Evolutionary conservation across 805 yeast species (phyloP).

Genomic region (Tetrapisispora nanseiensis): DNA sequence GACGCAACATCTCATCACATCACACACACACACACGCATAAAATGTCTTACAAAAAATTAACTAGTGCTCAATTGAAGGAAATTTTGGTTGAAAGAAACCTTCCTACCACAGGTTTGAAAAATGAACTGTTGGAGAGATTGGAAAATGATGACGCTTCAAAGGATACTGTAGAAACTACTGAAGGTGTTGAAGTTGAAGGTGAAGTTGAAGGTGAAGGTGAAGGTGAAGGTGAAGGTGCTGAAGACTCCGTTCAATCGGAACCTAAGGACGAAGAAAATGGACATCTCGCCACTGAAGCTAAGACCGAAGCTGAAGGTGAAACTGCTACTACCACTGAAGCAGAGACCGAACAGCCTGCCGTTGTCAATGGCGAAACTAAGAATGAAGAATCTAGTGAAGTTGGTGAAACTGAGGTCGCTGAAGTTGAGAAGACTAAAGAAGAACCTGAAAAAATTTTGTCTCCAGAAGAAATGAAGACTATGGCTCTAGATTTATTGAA

Average conservation of each 20-base stretch:
- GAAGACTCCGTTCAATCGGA: no score
- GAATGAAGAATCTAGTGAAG: slow-evolving; percentile 3
- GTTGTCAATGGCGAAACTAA: neutral
- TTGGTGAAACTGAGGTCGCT: slow-evolving; percentile 3
- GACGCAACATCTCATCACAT: no score
- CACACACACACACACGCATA: neutral
- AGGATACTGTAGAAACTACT: neutral
- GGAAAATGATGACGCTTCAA: slow-evolving; percentile 5
- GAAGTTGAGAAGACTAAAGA: slow-evolving; percentile 3
- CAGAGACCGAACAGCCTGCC: slow-evolving; percentile 3
- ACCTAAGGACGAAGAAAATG: neutral
- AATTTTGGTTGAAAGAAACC: slow-evolving; percentile 52
- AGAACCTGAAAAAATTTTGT: slow-evolving; percentile 26
- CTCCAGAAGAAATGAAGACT: slow-evolving; percentile 63
- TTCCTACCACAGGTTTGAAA: slow-evolving; percentile 70
- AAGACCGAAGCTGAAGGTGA: slow-evolving; percentile 4
- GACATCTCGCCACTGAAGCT: neutral
- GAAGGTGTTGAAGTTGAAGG: neutral
- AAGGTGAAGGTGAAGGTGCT: neutral
- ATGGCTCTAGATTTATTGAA: slow-evolving; percentile 58
- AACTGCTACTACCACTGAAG: slow-evolving; percentile 3
- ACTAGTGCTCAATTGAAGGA: slow-evolving; percentile 84
- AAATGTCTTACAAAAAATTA: slow-evolving; percentile 38
- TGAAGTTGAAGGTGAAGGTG: neutral
- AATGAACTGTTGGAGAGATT: slow-evolving; percentile 63